Evolutionary conservation across 305 asterid species (phyloP), one percentile per base, ranked within the genome.

Genomic region (Fraxinus dipetala): DNA sequence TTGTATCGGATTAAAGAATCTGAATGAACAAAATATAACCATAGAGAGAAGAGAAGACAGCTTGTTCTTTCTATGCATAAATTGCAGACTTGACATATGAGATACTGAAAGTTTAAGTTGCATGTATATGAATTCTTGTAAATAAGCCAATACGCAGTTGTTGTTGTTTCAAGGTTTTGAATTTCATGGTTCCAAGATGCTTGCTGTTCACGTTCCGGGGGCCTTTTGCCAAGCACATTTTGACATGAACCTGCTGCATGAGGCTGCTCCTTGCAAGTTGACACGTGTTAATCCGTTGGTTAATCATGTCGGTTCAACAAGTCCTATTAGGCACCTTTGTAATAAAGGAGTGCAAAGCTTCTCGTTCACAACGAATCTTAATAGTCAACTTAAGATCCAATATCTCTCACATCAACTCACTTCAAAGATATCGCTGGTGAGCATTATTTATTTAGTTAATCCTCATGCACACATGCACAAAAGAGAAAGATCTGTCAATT

Each of bases 351-450:
- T 85, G 84, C 85, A 87, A 56, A 87, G 81, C 87, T 82, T 72
- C 84, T 87, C 91, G 78, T 87, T 84, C 65, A 84, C 93, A 8
- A 35, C 82, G 74, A 84, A 83, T 83, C 78, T 77, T 76, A 76
- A 32, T 14, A 79, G 76, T 87, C 93, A 85, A 34, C 89, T 84
- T 79, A 93, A 90, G 81, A 80, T 90, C 67, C 94, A 83, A 59
- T 77, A 80, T 63, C 81, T 80, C 67, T 84, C 89, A 0, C 88
- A 86, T 78, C 95, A 91, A 45, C 75, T 84, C 75, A 77, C 92
- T 75, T 90, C 92, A 5, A 91, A 86, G 90, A 93, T 84, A 89
- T 91, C 93, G 95, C 92, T 90, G 91, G 98, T 93, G 82, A 86
- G 91, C 75, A 1, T 40, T 85, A 67, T 35, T 54, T 75, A 76